Conservation (phyloP, 768 basidiomycete species). For the Pleurotus cornucopiae region DNA sequence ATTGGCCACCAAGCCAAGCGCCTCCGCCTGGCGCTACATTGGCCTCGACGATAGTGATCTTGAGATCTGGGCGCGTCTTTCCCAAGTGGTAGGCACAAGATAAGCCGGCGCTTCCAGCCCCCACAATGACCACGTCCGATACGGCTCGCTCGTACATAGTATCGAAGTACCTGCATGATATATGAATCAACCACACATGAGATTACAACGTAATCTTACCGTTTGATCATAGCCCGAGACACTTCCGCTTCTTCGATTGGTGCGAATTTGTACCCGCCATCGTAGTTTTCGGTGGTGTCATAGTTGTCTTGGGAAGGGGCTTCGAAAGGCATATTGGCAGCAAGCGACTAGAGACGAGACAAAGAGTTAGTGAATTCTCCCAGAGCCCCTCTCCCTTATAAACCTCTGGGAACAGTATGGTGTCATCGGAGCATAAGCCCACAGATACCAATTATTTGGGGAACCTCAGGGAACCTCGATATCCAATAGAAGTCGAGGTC, state of each 20-base stretch:
- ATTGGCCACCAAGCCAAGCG: constrained; percentile 75
- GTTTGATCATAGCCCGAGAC: constrained; percentile 71
- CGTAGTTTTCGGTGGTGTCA: constrained; percentile 47
- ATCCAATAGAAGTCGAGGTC: background rate
- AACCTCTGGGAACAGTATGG: background rate
- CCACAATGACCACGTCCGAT: constrained; percentile 75
- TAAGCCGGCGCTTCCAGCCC: constrained; percentile 66
- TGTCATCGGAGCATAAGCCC: constrained; percentile 3
- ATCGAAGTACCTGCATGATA: constrained; percentile 55
- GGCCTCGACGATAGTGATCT: constrained; percentile 63
- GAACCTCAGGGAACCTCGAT: background rate
- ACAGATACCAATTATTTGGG: background rate
- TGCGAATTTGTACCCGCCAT: constrained; percentile 64
- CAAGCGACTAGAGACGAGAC: background rate
- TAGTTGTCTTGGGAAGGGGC: background rate
- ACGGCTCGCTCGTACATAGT: constrained; percentile 71
- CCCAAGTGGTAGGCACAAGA: constrained; percentile 74
- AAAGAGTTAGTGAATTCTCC: background rate
- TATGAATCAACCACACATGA: background rate
- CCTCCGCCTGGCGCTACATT: constrained; percentile 78
- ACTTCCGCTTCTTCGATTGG: constrained; percentile 77
- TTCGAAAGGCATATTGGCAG: constrained; percentile 5
- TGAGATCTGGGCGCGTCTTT: constrained; percentile 60
- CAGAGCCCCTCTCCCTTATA: background rate
- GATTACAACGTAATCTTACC: constrained; percentile 28